Conservation (phyloP, 176 grass and related monocot species). For the Carex littledalei region DNA sequence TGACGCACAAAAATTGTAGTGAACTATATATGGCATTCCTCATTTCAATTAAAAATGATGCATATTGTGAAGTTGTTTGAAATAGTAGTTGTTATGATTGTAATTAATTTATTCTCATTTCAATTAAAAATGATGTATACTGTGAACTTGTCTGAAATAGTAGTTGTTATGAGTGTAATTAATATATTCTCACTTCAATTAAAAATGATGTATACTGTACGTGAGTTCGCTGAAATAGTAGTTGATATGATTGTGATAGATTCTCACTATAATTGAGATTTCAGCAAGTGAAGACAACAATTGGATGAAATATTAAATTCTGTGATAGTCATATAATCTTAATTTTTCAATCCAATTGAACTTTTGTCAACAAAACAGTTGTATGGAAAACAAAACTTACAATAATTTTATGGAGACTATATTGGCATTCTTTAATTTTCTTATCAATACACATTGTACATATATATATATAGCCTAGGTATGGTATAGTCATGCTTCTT, state of each 20-base stretch:
- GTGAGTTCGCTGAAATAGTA: neutral
- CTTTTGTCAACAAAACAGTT: neutral
- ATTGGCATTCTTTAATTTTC: too few species aligned
- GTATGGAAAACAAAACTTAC: neutral
- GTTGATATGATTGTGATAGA: neutral
- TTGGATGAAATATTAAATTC: neutral
- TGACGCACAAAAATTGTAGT: too few species aligned
- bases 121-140: too few species aligned
- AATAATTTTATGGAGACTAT: too few species aligned
- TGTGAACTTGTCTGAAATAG: neutral
- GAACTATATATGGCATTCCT: too few species aligned
- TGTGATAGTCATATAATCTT: neutral
- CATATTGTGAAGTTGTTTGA: too few species aligned
- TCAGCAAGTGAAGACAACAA: neutral
- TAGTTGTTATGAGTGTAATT: neutral
- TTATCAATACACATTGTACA: too few species aligned
- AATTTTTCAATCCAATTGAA: neutral
- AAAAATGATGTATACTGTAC: too few species aligned
- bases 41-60: too few species aligned
- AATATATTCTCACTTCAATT: neutral
- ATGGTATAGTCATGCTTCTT: too few species aligned
- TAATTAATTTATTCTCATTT: too few species aligned
- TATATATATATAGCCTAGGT: too few species aligned
- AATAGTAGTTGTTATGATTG: neutral
- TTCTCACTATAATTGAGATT: neutral